Evolutionary conservation across 208 protist species (phyloP).

Genomic region (Blechomonas ayalai): DNA sequence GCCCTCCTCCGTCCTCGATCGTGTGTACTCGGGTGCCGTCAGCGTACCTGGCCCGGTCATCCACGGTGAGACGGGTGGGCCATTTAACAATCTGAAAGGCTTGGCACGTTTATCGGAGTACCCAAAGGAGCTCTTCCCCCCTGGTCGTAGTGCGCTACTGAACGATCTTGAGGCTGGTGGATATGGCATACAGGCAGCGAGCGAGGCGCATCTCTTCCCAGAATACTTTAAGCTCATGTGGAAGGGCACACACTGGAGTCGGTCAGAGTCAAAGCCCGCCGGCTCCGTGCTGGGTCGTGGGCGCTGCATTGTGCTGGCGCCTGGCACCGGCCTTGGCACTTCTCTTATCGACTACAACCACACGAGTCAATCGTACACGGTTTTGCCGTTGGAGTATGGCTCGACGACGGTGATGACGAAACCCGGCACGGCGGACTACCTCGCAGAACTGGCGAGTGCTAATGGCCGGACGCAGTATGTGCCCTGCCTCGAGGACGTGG

Average conservation of each 20-base stretch:
- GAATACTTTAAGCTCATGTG: slow-evolving; percentile 69
- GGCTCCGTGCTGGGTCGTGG: slow-evolving; percentile 24
- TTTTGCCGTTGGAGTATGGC: slow-evolving; percentile 46
- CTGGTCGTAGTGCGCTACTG: slow-evolving; percentile 36
- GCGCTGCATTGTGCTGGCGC: slow-evolving; percentile 42
- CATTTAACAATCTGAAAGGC: slow-evolving; percentile 69
- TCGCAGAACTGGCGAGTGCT: slow-evolving; percentile 7
- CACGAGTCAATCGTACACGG: slow-evolving; percentile 16
- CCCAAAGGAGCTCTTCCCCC: slow-evolving; percentile 43
- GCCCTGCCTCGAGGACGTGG: slow-evolving; percentile 38
- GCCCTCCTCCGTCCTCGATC: slow-evolving; percentile 15
- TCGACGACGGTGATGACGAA: slow-evolving; percentile 27
- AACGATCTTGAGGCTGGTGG: slow-evolving; percentile 64
- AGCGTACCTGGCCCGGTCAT: slow-evolving; percentile 55
- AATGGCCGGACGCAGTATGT: slow-evolving; percentile 4
- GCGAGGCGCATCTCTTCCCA: slow-evolving; percentile 24
- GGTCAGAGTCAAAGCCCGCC: slow-evolving; percentile 8
- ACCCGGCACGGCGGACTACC: slow-evolving; percentile 8
- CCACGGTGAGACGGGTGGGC: slow-evolving; percentile 32
- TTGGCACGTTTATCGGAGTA: slow-evolving; percentile 32
- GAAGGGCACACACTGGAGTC: slow-evolving; percentile 48
- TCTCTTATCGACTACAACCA: slow-evolving; percentile 50
- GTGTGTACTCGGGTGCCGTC: slow-evolving; percentile 35
- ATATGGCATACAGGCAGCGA: slow-evolving; percentile 54
- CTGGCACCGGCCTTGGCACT: slow-evolving; percentile 55